Percentiles rank a stretch among this genome's conserved stretches.
Conservation (phyloP, 1,284 basidiomycete genomes). For the Chondrostereum purpureum region DNA sequence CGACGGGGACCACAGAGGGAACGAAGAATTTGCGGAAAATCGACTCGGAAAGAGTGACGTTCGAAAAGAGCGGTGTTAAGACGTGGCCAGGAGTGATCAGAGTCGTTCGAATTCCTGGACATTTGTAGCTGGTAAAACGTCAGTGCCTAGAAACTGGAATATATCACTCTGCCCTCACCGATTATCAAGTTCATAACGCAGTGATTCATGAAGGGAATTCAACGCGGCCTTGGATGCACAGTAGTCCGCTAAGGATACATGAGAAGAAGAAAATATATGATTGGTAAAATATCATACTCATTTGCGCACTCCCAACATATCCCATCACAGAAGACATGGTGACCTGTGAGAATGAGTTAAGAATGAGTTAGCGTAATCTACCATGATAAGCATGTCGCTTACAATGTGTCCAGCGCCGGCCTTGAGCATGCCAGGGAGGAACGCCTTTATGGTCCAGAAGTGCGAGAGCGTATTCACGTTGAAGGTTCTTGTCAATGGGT, state of each 20-base stretch:
- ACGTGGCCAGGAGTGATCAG: constrained; percentile 75
- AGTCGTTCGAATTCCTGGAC: constrained; percentile 74
- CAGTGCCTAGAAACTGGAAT: constrained; percentile 10
- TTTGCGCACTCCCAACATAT: constrained; percentile 67
- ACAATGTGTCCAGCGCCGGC: constrained; percentile 80
- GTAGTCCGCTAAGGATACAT: constrained; percentile 64
- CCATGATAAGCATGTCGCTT: constrained; percentile 20
- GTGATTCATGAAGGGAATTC: constrained; percentile 68
- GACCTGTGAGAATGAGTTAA: constrained; percentile 47
- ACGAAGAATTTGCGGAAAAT: constrained; percentile 63
- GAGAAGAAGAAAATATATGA: constrained; percentile 7
- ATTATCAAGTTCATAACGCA: constrained; percentile 81
- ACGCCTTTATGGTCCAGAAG: constrained; percentile 88
- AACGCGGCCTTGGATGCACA: constrained; percentile 83
- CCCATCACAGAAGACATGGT: constrained; percentile 81
- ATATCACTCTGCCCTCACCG: constrained; percentile 29
- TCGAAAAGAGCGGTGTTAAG: constrained; percentile 68
- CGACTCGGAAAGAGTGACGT: constrained; percentile 42
- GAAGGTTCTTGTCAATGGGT: constrained; percentile 65
- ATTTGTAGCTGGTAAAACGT: constrained; percentile 49
- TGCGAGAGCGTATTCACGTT: constrained; percentile 84
- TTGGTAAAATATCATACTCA: constrained; percentile 50
- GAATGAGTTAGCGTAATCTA: constrained; percentile 10
- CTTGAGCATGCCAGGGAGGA: constrained; percentile 87
- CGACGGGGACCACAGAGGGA: constrained; percentile 66